These are phyloP conservation scores for Cadophora sp. DNA, from an alignment of 2,329 filamentous ascomycete species.

Conservation along the genomic window DNA sequence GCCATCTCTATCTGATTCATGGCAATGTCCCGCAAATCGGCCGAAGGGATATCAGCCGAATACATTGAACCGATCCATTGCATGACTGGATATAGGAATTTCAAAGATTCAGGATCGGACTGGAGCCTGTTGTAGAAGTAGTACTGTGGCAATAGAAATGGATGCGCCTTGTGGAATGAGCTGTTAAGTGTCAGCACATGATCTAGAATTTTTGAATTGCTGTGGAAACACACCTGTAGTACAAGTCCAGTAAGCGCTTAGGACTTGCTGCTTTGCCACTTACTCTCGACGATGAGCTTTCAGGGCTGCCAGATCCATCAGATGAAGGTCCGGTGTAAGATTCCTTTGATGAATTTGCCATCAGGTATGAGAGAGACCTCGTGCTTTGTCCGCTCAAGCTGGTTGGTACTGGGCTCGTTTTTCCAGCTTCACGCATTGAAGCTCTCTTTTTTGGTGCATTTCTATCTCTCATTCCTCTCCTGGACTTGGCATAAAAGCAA, in stretches of 20 bases:
- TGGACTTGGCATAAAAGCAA: slow-evolving; percentile 56
- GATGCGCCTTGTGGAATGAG: slow-evolving; percentile 47
- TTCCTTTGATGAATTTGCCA: slow-evolving; percentile 20
- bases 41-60: slow-evolving; percentile 42
- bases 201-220: slow-evolving; percentile 24
- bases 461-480: slow-evolving; percentile 50
- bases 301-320: slow-evolving; percentile 32
- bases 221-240: slow-evolving; percentile 36
- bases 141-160: slow-evolving; percentile 47
- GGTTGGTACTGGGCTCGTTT: slow-evolving; percentile 16
- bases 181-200: slow-evolving; percentile 40
- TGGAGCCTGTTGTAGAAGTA: slow-evolving; percentile 45
- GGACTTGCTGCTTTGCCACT: slow-evolving; percentile 30
- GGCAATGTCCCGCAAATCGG: slow-evolving; percentile 44
- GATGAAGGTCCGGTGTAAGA: slow-evolving; percentile 31
- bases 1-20: slow-evolving; percentile 37
- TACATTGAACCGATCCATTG: slow-evolving; percentile 51
- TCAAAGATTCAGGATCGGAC: slow-evolving; percentile 45
- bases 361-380: background rate
- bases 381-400: slow-evolving; percentile 8
- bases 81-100: slow-evolving; percentile 44
- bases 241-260: slow-evolving; percentile 38
- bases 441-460: slow-evolving; percentile 34
- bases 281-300: slow-evolving; percentile 28
- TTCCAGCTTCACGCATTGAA: slow-evolving; percentile 26